Base-by-base conservation (phyloP, 2,329 filamentous ascomycete genomes). In the Fusarium staphyleae region DNA sequence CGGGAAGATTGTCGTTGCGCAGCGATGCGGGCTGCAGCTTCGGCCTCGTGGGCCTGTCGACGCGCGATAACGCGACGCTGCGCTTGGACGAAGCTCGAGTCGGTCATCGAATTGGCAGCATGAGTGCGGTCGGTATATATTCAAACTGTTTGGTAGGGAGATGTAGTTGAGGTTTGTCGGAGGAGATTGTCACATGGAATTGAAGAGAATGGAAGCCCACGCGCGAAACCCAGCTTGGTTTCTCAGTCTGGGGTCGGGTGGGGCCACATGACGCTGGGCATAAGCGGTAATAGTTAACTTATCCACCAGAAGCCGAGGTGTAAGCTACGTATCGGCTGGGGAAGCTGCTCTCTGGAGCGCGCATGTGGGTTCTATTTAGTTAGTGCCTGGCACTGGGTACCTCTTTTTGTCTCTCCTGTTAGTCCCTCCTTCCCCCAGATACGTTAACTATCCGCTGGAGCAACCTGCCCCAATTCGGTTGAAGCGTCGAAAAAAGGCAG, bases 51-150 rank as follows among this genome's bases (percentile, higher is more conserved):
- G 58, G 87, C 87, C 70, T 85, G 84, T 68, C 91, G 90, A 68
- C 92, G 90, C 66, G 89, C 88, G 62, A 89, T 83, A 55, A 97
- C 87, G 72, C 93, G 90, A 77, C 90, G 84, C 78, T 97, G 93
- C 62, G 93, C 93, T 73, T 91, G 88, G 74, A 90, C 88, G 77
- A 97, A 97, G 75, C 89, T 89, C 57, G 77, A 75, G 57, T 79
- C 76, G 68, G 75, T 80, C 80, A 82, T 82, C 63, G 63, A 62
- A 55, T 52, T 54, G 65, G 57, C 62, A 69, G 72, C 70, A 74
- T 75, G 51, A 61, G 58, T 42, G 55, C 16, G 44, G 40, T 52
- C 39, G 26, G 30, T 33, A 45, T 29, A 15, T 14, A 30, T 30
- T 29, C 26, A 40, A 13, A 26, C 18, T 40, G 45, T 37, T 44